phyloP scores from a whole-genome alignment of 2,329 filamentous ascomycete genomes.

The Microcyclospora pomicola region DNA sequence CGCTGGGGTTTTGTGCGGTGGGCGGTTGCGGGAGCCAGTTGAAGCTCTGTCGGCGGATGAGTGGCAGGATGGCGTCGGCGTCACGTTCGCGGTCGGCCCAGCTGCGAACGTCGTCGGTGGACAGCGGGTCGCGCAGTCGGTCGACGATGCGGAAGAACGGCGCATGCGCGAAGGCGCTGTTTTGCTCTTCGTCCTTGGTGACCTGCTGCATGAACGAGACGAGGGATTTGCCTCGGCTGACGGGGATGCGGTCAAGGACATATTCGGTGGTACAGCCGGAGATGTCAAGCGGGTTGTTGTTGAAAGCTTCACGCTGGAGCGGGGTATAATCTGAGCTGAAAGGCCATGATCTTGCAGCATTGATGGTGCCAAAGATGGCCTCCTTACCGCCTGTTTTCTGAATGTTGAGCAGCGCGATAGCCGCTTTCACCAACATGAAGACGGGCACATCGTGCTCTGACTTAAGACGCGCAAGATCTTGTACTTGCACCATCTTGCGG shows the following conservation, averaged over 20 bases:
- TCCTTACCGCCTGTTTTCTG: constrained; percentile 17
- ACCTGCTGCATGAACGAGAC: constrained; percentile 20
- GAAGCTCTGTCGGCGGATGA: constrained; percentile 21
- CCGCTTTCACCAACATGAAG: constrained; percentile 23
- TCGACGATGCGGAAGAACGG: constrained; percentile 20
- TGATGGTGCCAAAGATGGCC: constrained; percentile 21
- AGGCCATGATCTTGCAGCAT: constrained; percentile 22
- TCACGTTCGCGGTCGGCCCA: constrained; percentile 18
- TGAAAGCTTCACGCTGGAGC: constrained; percentile 16
- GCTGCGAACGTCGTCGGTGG: constrained; percentile 14
- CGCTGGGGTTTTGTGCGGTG: constrained; percentile 15
- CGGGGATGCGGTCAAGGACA: constrained; percentile 19
- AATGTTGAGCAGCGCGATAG: constrained; percentile 19
- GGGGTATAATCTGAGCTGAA: constrained; percentile 18
- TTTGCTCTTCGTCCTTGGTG: constrained; percentile 18
- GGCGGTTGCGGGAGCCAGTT: constrained; percentile 22
- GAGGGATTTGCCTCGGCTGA: constrained; percentile 12
- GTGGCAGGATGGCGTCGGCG: constrained; percentile 15
- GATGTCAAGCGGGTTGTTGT: constrained; percentile 20
- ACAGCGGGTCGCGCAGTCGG: constrained; percentile 16
- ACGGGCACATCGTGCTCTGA: constrained; percentile 18
- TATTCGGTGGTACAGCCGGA: constrained; percentile 23
- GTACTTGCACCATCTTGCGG: constrained; percentile 14
- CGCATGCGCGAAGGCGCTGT: constrained; percentile 17
- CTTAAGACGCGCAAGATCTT: constrained; percentile 18